Conservation (phyloP, 176 grass and related monocot genomes). For the Oryza glaberrima region DNA sequence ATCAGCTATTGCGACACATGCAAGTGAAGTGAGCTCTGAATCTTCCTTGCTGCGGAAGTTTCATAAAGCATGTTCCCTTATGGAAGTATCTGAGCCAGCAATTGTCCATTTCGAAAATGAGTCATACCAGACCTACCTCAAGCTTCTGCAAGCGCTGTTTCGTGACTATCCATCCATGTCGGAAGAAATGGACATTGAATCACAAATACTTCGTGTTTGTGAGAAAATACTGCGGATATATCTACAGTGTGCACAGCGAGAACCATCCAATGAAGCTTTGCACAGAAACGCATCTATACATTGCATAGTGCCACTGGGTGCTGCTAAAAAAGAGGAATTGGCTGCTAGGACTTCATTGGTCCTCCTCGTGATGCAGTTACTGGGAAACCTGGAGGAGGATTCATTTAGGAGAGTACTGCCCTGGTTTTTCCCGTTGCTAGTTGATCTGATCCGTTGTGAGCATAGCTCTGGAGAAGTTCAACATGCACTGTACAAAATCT, state of each 20-base stretch:
- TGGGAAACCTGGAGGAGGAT: slow-evolving; percentile 66
- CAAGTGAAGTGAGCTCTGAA: slow-evolving; percentile 77
- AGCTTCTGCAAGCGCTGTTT: slow-evolving; percentile 74
- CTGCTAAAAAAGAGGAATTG: slow-evolving; percentile 87
- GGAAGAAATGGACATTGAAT: slow-evolving; percentile 67
- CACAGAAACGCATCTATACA: slow-evolving; percentile 40
- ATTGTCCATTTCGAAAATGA: slow-evolving; percentile 94
- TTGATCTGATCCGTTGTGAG: slow-evolving; percentile 90
- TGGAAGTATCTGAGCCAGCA: slow-evolving; percentile 92
- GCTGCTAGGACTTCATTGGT: slow-evolving; percentile 68
- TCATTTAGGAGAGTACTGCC: slow-evolving; percentile 70
- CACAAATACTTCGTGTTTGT: slow-evolving; percentile 60
- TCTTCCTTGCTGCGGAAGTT: slow-evolving; percentile 67
- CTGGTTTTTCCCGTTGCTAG: slow-evolving; percentile 74
- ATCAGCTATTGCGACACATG: slow-evolving; percentile 72
- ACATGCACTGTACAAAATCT: slow-evolving; percentile 65
- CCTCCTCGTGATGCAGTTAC: slow-evolving; percentile 70
- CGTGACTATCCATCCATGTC: slow-evolving; percentile 58
- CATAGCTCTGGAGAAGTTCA: slow-evolving; percentile 90
- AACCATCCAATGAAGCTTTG: slow-evolving; percentile 39
- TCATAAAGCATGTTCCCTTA: slow-evolving; percentile 80
- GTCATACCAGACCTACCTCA: slow-evolving; percentile 78
- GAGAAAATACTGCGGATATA: slow-evolving; percentile 77
- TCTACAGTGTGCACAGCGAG: slow-evolving; percentile 63
- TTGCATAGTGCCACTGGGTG: slow-evolving; percentile 63